Base-by-base conservation (phyloP, 441 rosid species). In the Syzygium malaccense region DNA sequence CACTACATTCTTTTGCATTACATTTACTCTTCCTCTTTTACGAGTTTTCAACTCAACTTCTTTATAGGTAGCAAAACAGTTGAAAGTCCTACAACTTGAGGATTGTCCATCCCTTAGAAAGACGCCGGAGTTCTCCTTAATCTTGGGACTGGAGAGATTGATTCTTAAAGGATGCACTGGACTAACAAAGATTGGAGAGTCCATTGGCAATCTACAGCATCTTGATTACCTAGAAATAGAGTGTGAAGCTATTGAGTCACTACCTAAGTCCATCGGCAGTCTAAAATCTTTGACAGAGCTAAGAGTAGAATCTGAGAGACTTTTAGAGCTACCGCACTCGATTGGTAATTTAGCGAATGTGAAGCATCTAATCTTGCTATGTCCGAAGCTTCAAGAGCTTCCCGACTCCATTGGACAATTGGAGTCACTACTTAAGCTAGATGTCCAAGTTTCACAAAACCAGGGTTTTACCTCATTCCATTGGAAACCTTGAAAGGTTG, bases 121-220 rank as follows among this genome's bases (percentile, higher is more conserved):
- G 48, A 9, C 0, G 7, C 26, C 14, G 7, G 5, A 68, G 4
- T 68, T 68, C 48, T 19, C 0, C 0, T 0, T 1, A 33, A 0
- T 33, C 14, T 32, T 0, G 2, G 26, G 5, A 0, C 7, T 58
- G 30, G 15, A 45, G 48, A 45, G 48, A 45, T 45, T 45, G 48
- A 45, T 45, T 45, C 48, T 45, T 45, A 45, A 9, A 45, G 6
- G 48, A 45, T 45, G 48, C 48, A 45, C 7, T 45, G 48, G 48
- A 45, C 48, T 45, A 45, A 1, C 8, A 7, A 45, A 45, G 48
- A 45, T 7, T 45, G 48, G 6, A 8, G 6, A 45, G 2, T 45
- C 48, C 48, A 45, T 45, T 7, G 7, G 48, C 48, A 45, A 45
- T 45, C 8, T 45, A 7, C 48, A 45, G 9, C 48, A 45, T 7